phyloP scores from a whole-genome alignment of 805 yeast species.

The Helenozyma baotianmanensis region DNA sequence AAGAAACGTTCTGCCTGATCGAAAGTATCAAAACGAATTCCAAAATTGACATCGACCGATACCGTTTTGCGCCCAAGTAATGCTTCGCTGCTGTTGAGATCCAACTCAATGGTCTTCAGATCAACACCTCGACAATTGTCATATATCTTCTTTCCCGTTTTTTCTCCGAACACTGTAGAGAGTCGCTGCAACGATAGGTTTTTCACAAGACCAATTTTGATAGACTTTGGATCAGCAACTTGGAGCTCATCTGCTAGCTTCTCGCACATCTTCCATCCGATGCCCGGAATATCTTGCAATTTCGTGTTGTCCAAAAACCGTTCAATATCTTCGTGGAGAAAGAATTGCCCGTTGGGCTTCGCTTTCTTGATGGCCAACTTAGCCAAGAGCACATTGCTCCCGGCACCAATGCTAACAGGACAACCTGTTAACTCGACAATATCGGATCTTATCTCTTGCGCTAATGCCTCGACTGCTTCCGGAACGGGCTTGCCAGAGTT shows the following conservation, averaged over 20 bases:
- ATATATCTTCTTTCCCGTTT: slow-evolving; percentile 61
- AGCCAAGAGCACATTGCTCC: slow-evolving; percentile 69
- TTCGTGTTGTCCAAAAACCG: slow-evolving; percentile 33
- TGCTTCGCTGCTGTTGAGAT: slow-evolving; percentile 40
- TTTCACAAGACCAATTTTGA: slow-evolving; percentile 38
- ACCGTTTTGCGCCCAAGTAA: slow-evolving; percentile 63
- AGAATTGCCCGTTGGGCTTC: slow-evolving; percentile 69
- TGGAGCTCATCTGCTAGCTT: slow-evolving; percentile 39
- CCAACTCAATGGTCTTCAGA: slow-evolving; percentile 51
- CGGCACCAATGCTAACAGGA: slow-evolving; percentile 76
- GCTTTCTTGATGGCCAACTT: slow-evolving; percentile 68
- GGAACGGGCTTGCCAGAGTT: neutral
- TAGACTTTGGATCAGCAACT: slow-evolving; percentile 9
- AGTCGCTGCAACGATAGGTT: slow-evolving; percentile 31
- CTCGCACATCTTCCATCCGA: slow-evolving; percentile 48
- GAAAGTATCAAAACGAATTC: slow-evolving; percentile 64
- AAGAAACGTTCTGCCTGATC: slow-evolving; percentile 65
- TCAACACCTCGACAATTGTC: slow-evolving; percentile 68
- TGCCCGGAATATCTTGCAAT: slow-evolving; percentile 53
- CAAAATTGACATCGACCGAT: slow-evolving; percentile 89
- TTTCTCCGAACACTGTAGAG: slow-evolving; percentile 55
- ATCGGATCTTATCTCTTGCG: slow-evolving; percentile 33
- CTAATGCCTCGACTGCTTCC: slow-evolving; percentile 14
- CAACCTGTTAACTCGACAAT: slow-evolving; percentile 50
- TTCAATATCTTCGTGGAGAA: slow-evolving; percentile 27